A percentile compares a stretch with the other conserved stretches of the same genome.
phyloP scores from a whole-genome alignment of 2,329 filamentous ascomycete genomes.

The Chrysoporthe deuterocubensis region DNA sequence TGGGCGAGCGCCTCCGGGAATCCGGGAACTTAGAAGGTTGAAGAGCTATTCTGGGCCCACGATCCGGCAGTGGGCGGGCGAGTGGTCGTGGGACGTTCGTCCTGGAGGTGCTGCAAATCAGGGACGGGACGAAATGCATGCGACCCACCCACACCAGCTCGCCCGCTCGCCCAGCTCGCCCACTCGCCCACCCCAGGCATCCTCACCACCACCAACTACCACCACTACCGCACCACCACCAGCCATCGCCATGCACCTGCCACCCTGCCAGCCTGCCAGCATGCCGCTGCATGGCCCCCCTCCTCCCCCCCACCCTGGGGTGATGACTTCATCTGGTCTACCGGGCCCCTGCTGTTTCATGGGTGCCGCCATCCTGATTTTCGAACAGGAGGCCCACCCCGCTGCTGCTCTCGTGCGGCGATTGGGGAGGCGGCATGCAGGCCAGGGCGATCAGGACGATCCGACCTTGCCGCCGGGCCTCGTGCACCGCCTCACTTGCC shows the following conservation, averaged over 20 bases:
- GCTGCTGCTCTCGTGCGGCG: background rate
- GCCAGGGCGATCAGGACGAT: too few species aligned
- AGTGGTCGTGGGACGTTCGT: background rate
- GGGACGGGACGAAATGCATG: background rate
- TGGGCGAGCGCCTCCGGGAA: background rate
- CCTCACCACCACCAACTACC: background rate
- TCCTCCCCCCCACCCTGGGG: too few species aligned
- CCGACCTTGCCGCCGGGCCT: too few species aligned
- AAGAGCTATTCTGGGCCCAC: too few species aligned
- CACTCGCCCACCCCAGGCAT: background rate
- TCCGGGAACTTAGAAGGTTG: background rate
- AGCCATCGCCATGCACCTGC: background rate
- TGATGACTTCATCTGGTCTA: constrained; percentile 4
- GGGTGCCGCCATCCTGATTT: background rate
- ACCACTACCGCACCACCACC: background rate
- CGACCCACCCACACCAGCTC: background rate
- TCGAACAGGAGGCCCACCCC: background rate
- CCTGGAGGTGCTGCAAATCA: background rate
- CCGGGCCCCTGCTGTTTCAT: background rate
- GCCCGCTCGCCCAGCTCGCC: too few species aligned
- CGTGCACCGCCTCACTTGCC: constrained; percentile 16
- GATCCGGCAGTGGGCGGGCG: too few species aligned
- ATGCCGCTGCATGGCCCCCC: background rate
- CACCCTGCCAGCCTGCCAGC: background rate
- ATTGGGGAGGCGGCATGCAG: background rate